phyloP scores from a whole-genome alignment of 306 rosid species.

The Vigna hirtella region DNA sequence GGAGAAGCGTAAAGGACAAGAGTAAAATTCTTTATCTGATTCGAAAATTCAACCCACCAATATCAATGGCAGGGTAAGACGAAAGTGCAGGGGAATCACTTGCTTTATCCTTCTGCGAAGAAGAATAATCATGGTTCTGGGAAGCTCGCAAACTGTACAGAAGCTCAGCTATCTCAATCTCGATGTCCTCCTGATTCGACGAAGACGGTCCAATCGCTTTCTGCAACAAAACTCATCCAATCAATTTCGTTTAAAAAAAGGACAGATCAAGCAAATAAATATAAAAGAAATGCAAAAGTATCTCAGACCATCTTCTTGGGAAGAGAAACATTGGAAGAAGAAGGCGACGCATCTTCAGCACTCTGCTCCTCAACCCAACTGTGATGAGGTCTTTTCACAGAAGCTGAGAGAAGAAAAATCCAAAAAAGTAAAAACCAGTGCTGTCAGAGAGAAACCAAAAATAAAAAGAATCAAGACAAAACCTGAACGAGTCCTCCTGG shows the following conservation, averaged over 20 bases:
- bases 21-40: constrained; percentile 2
- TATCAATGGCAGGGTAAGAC: background rate
- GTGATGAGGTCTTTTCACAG: constrained; percentile 56
- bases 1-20: background rate
- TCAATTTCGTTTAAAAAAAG: background rate
- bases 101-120: constrained; percentile 32
- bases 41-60: constrained; percentile 28
- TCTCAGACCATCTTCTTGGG: constrained; percentile 56
- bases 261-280: background rate
- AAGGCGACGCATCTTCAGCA: constrained; percentile 47
- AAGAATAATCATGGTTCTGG: constrained; percentile 33
- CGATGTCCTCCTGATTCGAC: constrained; percentile 48
- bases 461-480: background rate
- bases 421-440: background rate
- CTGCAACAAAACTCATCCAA: constrained; percentile 40
- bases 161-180: constrained; percentile 72
- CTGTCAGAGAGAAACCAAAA: background rate
- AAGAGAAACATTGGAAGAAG: constrained; percentile 40
- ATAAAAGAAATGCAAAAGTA: background rate
- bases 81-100: constrained; percentile 19
- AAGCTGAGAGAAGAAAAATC: constrained; percentile 43
- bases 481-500: constrained; percentile 76
- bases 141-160: constrained; percentile 53
- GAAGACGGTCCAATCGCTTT: constrained; percentile 39
- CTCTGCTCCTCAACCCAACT: constrained; percentile 46